Percentiles rank a stretch among this genome's conserved stretches.
These are phyloP conservation scores for Botrytis paeoniae DNA, from an alignment of 2,329 filamentous ascomycete species.

Conservation along the genomic window DNA sequence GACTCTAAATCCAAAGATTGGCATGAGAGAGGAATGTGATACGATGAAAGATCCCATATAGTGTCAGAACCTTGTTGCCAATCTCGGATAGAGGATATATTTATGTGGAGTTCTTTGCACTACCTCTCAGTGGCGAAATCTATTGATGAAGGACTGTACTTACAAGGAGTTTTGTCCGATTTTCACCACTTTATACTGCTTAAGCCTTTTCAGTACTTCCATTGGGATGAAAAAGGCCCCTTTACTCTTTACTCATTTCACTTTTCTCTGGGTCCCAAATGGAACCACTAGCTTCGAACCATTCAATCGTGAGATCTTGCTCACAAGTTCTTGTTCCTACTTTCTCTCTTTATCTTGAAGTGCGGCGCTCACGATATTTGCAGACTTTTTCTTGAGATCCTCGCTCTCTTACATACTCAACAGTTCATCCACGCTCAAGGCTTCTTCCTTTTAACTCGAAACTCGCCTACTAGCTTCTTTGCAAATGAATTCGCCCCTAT, in stretches of 20 bases:
- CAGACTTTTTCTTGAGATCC: neutral
- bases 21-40: neutral
- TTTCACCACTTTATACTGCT: neutral
- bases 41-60: neutral
- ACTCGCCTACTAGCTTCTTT: neutral
- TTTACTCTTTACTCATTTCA: neutral
- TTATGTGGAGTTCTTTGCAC: neutral
- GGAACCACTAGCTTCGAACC: neutral
- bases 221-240: neutral
- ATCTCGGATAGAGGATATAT: neutral
- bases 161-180: neutral
- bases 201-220: neutral
- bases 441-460: neutral
- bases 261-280: neutral
- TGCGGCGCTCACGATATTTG: neutral
- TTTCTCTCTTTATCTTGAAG: neutral
- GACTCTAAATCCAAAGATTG: neutral
- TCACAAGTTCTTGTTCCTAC: neutral
- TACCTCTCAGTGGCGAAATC: neutral
- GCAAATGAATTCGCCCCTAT: too few relatives aligned
- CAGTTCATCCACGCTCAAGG: neutral
- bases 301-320: neutral
- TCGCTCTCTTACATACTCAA: neutral
- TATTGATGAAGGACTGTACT: neutral
- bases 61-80: neutral